Base-by-base conservation (phyloP, 1,139 yeast species). In the Kodamaea sp. region DNA sequence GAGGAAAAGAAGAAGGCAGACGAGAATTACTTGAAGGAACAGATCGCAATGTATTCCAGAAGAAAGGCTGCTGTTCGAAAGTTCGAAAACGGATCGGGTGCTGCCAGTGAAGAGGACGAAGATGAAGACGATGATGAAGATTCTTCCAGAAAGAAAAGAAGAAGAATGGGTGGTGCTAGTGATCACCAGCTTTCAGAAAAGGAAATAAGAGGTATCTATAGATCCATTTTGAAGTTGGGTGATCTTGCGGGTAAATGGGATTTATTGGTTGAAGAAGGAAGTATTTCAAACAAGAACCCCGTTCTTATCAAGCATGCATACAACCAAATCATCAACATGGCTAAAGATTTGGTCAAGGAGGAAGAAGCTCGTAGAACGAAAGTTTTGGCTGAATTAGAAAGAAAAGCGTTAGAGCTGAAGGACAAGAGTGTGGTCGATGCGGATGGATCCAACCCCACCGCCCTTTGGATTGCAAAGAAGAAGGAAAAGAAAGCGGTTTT, bases 1-100 rank as follows among this genome's bases (percentile, higher is more conserved):
- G 96, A 89, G 41, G 98, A 92, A 53, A 83, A 84, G 69, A 81
- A 80, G 57, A 77, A 86, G 35, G 78, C 83, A 28, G 97, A 92
- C 48, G 97, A 92, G 45, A 83, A 78, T 44, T 90, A 80, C 56
- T 73, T 92, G 42, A 82, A 88, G 53, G 94, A 90, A 50, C 97
- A 94, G 59, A 81, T 92, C 48, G 89, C 88, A 45, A 78, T 90
- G 82, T 83, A 79, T 53, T 79, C 86, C 27, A 79, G 94, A 55
- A 78, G 97, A 52, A 78, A 83, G 43, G 86, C 84, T 11, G 89
- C 95, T 12, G 72, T 76, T 36, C 74, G 73, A 52, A 79, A 71
- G 55, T 77, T 70, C 55, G 49, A 47, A 16, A 41, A 44, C 28
- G 48, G 43, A 4, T 35, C 46, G 6, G 41, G 36, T 6, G 37